Conservation (phyloP, 306 rosid genomes). For the Pyrus bretschneideri region DNA sequence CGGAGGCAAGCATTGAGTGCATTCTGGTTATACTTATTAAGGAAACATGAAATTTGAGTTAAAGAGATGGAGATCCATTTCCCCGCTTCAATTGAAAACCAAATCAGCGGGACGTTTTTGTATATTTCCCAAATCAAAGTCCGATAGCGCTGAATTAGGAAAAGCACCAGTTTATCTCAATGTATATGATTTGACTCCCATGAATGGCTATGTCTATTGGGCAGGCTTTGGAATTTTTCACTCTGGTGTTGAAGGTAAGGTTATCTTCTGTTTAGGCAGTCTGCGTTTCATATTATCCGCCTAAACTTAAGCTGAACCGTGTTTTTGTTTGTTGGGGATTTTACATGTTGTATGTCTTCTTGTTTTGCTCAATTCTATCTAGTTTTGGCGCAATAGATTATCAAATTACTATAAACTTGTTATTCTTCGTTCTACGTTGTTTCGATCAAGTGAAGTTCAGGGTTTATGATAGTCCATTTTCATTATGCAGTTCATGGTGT, state of each 20-base stretch:
- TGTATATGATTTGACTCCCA: conserved; percentile 89
- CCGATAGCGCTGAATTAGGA: conserved; percentile 52
- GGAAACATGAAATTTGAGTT: conserved; percentile 62
- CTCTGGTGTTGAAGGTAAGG: conserved; percentile 92
- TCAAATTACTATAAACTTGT: background rate
- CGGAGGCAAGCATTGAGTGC: conserved; percentile 27
- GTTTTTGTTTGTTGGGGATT: background rate
- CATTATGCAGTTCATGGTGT: conserved; percentile 75
- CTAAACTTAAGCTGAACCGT: background rate
- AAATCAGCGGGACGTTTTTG: conserved; percentile 67
- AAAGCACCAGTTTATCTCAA: conserved; percentile 82
- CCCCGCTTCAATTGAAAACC: conserved; percentile 66
- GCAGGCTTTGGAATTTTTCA: conserved; percentile 95
- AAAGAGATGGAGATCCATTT: conserved; percentile 71
- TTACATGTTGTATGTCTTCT: background rate
- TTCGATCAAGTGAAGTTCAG: background rate
- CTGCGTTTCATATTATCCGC: background rate
- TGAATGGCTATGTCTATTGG: conserved; percentile 94
- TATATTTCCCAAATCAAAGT: conserved; percentile 59
- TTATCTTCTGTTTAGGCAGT: conserved; percentile 7
- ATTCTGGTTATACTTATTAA: conserved; percentile 17
- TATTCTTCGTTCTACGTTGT: background rate
- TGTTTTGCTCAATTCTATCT: background rate
- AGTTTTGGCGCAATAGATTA: background rate
- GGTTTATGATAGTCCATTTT: conserved; percentile 23